A percentile compares a stretch with the other conserved stretches of the same genome.
These are phyloP conservation scores for Cladorrhinum sp. DNA, from an alignment of 2,329 filamentous ascomycete genomes.

Conservation along the genomic window DNA sequence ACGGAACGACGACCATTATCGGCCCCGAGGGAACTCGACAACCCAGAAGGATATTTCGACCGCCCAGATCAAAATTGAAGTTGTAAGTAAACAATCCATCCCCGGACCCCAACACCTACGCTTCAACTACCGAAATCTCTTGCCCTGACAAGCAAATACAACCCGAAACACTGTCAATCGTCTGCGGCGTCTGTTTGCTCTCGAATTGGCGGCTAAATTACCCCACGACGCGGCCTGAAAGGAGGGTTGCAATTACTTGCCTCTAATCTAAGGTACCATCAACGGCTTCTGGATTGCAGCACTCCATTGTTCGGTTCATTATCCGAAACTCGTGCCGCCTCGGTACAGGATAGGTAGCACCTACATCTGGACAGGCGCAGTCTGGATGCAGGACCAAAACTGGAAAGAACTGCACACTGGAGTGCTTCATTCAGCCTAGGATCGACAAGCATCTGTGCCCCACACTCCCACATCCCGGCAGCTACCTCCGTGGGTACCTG, in stretches of 20 bases:
- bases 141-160: neutral
- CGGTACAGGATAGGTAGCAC: neutral
- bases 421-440: constrained; percentile 24
- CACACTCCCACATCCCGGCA: constrained; percentile 16
- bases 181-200: neutral
- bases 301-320: constrained; percentile 21
- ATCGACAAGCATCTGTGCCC: constrained; percentile 10
- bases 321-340: constrained; percentile 19
- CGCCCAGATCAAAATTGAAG: too few species aligned
- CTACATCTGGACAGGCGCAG: neutral
- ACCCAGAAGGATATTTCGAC: too few species aligned
- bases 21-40: too few species aligned
- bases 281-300: constrained; percentile 4
- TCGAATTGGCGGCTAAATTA: constrained; percentile 16
- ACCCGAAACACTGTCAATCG: neutral
- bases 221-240: constrained; percentile 3
- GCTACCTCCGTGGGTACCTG: neutral
- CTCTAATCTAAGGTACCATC: neutral
- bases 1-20: too few species aligned
- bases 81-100: neutral
- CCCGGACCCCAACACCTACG: neutral
- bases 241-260: constrained; percentile 7
- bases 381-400: neutral
- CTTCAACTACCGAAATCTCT: neutral
- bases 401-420: neutral